Evolutionary conservation across 1,284 basidiomycete genomes (phyloP), one percentile per base, ranked within the genome.

Genomic region (Austroboletus novae-zelandiae): DNA sequence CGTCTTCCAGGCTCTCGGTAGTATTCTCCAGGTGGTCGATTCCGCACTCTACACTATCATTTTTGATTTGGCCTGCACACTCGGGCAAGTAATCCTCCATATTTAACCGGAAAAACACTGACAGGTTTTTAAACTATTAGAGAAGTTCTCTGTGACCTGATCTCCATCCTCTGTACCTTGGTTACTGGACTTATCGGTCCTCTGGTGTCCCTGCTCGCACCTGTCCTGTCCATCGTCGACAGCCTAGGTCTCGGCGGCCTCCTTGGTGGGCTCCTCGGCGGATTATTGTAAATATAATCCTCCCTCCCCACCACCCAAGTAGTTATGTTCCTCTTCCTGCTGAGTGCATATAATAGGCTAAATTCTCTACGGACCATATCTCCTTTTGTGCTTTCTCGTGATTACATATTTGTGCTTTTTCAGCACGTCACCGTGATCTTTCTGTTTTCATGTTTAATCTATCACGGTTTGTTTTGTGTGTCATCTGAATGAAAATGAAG

Each of bases 1-100:
- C 43, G 6, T 59, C 49, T 50, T 59, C n/a, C 15, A 17, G 7
- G 43, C 56, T 15, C 0, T 13, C 4, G 25, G 4, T 2, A 50
- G 45, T 11, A 43, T 55, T 17, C 56, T 59, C 9, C 18, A 25
- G 13, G 48, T 58, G 3, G 52, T 56, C 13, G 48, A 61, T 15
- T 0, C 13, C 11, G 8, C 45, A 2, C 43, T 58, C 39, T 34
- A 40, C 17, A 15, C 45, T 15, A 1, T 47, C 15, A 43, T 52
- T 30, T 34, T 14, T 5, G 3, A 6, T 11, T 30, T 58, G 29
- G 14, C 34, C 11, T 2, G 27, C 17, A 11, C 30, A n/a, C 52
- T 58, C 17, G 47, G 43, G 58, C 43, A 34, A 37, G 49, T 51
- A 40, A 18, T 15, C 14, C 9, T 40, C 13, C 1, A 6, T 39